Conservation (phyloP, 495 filamentous ascomycete species). For the Rostrohypoxylon terebratum region DNA sequence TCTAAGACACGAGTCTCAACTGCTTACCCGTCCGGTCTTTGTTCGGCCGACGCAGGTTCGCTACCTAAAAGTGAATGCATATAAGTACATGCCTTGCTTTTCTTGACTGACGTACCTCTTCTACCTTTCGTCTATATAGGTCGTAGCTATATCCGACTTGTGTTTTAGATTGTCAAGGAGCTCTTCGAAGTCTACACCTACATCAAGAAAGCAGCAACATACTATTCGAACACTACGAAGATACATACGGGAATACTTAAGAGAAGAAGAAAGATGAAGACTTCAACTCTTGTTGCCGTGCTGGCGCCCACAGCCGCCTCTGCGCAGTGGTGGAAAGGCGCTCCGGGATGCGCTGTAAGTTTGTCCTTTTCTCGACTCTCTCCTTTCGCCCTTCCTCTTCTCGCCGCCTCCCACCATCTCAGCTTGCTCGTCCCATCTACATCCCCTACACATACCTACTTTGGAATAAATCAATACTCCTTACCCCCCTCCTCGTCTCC, state of each 20-base stretch:
- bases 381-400: not conserved
- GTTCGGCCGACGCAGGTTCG: conserved; percentile 21
- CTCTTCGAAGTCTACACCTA: not conserved
- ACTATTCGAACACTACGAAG: conserved; percentile 1
- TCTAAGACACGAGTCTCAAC: conserved; percentile 35
- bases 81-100: conserved; percentile 39
- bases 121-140: not conserved
- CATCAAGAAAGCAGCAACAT: not conserved
- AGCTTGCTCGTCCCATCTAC: not conserved
- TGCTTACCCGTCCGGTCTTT: conserved; percentile 41
- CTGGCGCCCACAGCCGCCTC: conserved; percentile 34
- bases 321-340: conserved; percentile 57
- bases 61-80: conserved; percentile 8
- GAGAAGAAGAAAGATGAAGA: conserved; percentile 40
- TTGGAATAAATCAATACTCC: not conserved
- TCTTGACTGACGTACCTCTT: not conserved
- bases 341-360: conserved; percentile 60
- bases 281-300: conserved; percentile 30
- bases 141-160: conserved; percentile 9
- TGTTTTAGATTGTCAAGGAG: not conserved
- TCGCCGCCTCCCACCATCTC: not conserved
- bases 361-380: not conserved
- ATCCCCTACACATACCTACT: not conserved
- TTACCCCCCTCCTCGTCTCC: not conserved
- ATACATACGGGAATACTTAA: conserved; percentile 5